Evolutionary conservation across 2,329 filamentous ascomycete genomes (phyloP), one percentile per base, ranked within the genome.

Genomic region (Aspergillus sp.): DNA sequence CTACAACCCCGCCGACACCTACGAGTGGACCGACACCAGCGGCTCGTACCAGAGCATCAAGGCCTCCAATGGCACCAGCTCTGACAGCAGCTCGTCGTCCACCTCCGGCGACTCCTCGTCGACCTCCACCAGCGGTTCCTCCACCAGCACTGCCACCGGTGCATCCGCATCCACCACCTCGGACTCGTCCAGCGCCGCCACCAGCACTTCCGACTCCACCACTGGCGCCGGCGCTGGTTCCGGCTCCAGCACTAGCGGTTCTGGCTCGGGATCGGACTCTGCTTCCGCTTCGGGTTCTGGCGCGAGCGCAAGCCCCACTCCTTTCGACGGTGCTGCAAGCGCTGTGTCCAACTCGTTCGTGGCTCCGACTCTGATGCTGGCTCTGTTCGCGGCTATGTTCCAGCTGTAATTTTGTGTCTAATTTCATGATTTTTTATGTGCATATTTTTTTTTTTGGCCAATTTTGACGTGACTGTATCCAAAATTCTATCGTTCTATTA

Each of bases 1-100:
- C 68, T 80, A 78, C 60, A 78, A 74, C 44, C 80, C 82, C 1
- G 74, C 71, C 42, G 80, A 80, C 56, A 78, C 81, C 57, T 90
- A 90, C 62, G 67, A 76, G 41, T 90, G 81, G 58, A 73, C 74
- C 22, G 85, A 86, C 60, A 70, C 71, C 35, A 73, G 75, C 1
- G 86, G 86, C 45, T 72, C 68, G 46, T 86, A 74, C 73, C 58
- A 83, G 58, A 85, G 82, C 69, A 86, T 87, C 64, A 73, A 84
- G 55, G 38, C 33, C 38, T 45, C 48, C 23, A 43, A 43, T 17
- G 15, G 45, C 12, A 49, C 44, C 37, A 43, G 45, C 43, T 44
- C 50, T 5, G 30, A 47, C 20, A 45, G 44, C 47, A 54, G 42
- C 25, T 27, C 46, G 20, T 46, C 33, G 25, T 49, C 53, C 15